Conservation (phyloP, 2,329 filamentous ascomycete species). For the Seiridium cupressi region DNA sequence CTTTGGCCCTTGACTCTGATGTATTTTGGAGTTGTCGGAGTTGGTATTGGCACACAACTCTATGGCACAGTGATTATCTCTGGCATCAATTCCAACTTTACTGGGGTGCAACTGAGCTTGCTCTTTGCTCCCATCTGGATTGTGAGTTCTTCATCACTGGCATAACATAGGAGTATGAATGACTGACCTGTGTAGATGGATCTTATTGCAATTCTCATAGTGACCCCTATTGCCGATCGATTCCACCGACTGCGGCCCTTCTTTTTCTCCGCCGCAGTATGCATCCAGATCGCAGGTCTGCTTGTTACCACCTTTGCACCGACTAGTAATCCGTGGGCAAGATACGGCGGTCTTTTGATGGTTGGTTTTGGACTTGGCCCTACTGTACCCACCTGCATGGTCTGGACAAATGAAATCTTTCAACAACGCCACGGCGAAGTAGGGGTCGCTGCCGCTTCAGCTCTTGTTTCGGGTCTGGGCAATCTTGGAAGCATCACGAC, state of each 20-base stretch:
- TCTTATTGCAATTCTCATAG: slow-evolving; percentile 78
- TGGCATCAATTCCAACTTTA: slow-evolving; percentile 72
- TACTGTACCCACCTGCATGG: slow-evolving; percentile 91
- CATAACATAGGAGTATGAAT: neutral
- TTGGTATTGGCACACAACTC: slow-evolving; percentile 85
- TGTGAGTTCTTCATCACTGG: slow-evolving; percentile 44
- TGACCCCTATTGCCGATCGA: slow-evolving; percentile 83
- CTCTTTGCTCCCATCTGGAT: slow-evolving; percentile 93
- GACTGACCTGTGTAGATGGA: slow-evolving; percentile 61
- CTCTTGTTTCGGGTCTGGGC: slow-evolving; percentile 81
- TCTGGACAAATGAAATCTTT: slow-evolving; percentile 90
- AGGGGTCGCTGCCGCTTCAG: slow-evolving; percentile 81
- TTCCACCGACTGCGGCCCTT: slow-evolving; percentile 78
- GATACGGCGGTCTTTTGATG: slow-evolving; percentile 85
- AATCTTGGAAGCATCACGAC: slow-evolving; percentile 85
- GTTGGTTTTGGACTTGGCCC: slow-evolving; percentile 89
- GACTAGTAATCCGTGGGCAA: slow-evolving; percentile 68
- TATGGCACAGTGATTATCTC: slow-evolving; percentile 87
- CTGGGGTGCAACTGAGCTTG: slow-evolving; percentile 72
- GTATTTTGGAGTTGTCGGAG: slow-evolving; percentile 94
- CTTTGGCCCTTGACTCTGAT: slow-evolving; percentile 84
- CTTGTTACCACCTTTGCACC: slow-evolving; percentile 75
- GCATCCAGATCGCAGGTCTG: slow-evolving; percentile 79
- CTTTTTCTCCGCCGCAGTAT: slow-evolving; percentile 76
- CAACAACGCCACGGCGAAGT: slow-evolving; percentile 87